Evolutionary conservation across 2,329 filamentous ascomycete species (phyloP), one percentile per base, ranked within the genome.

Genomic region (Alternaria solani): DNA sequence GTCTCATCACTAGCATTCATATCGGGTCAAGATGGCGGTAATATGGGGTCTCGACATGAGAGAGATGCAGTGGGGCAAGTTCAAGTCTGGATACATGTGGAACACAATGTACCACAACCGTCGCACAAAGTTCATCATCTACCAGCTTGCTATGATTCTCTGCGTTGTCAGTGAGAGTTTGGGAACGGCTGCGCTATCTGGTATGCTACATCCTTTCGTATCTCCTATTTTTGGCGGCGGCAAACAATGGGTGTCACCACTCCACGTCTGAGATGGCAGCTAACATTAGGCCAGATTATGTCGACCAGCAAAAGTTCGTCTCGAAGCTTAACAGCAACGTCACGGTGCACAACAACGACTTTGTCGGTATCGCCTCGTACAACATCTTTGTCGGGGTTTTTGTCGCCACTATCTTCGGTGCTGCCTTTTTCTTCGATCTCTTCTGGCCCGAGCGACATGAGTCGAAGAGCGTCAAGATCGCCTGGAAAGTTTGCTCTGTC

Each of bases 351-450:
- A 87, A 87, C 70, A 82, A 87, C 71, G 80, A 86, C 68, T 86
- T 84, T 62, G 75, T 88, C 62, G 85, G 85, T 26, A 82, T 84
- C 8, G 83, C 82, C 1, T 83, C 82, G 2, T 88, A 83, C 77
- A 87, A 88, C 69, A 86, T 88, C 67, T 87, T 86, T 62, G 82
- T 85, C 7, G 86, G 86, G 20, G 79, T 88, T 32, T 85, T 82
- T 18, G 82, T 87, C 8, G 85, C 85, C 14, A 85, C 82, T 46
- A 83, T 88, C 66, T 88, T 88, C 66, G 85, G 85, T 23, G 81
- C 82, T 0, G 86, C 82, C 0, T 88, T 88, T 78, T 87, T 88
- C 79, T 87, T 88, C 74, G 86, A 88, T 68, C 81, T 88, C 4
- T 87, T 87, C 76, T 88, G 85, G 84, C 86, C 86, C 0, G 84